Conservation (phyloP, 139 green algal species). For the Pleodorina starrii region DNA sequence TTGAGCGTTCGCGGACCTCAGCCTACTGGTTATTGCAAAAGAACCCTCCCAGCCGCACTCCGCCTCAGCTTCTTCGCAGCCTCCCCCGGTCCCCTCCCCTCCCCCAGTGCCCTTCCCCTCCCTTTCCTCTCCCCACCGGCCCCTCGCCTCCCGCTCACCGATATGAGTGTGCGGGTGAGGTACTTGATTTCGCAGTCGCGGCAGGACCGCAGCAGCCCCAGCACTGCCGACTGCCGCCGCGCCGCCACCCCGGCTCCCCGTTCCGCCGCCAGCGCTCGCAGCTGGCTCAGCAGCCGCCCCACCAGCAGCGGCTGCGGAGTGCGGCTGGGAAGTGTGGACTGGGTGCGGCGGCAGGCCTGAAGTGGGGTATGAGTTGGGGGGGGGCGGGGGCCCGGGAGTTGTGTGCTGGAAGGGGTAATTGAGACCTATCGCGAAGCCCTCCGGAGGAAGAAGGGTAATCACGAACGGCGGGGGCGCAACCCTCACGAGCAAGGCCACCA, state of each 20-base stretch:
- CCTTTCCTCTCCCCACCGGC: too few species aligned
- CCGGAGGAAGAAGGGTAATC: too few species aligned
- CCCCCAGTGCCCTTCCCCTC: too few species aligned
- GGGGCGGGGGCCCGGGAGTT: too few species aligned
- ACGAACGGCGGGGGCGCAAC: too few species aligned
- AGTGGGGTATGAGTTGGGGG: background rate
- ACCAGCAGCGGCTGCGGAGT: constrained; percentile 71
- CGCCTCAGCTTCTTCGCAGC: too few species aligned
- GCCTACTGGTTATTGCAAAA: too few species aligned
- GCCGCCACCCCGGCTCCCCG: constrained; percentile 64
- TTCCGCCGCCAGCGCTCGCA: constrained; percentile 69
- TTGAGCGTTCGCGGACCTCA: too few species aligned
- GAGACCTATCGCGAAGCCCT: too few species aligned
- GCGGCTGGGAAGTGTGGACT: constrained; percentile 77
- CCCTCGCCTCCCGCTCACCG: constrained; percentile 23
- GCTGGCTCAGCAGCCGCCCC: constrained; percentile 46
- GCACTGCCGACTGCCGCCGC: constrained; percentile 69
- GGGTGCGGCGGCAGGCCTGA: constrained; percentile 75
- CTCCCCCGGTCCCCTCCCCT: too few species aligned
- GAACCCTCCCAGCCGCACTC: too few species aligned
- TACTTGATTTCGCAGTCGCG: constrained; percentile 82
- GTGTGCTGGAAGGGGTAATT: too few species aligned
- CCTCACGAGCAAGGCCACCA: background rate
- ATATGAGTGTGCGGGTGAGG: constrained; percentile 83
- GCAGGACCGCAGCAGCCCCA: constrained; percentile 76